Conservation (phyloP, 2,329 filamentous ascomycete genomes). For the Verticillium albo-atrum region DNA sequence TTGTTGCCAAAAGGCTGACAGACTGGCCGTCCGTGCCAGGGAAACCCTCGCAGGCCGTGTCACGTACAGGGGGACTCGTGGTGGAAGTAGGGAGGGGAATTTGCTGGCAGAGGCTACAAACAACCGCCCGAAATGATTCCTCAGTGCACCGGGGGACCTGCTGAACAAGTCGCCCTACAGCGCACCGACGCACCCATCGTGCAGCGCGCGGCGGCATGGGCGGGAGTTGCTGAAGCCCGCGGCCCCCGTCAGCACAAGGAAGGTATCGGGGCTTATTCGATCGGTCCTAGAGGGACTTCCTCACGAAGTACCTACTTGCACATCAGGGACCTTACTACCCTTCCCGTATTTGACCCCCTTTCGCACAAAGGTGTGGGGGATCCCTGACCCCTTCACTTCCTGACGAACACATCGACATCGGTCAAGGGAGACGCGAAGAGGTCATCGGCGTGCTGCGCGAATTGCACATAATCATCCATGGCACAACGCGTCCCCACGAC, state of each 20-base stretch:
- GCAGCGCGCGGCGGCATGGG: neutral
- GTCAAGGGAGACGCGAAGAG: neutral
- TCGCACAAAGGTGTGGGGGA: neutral
- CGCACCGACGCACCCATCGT: neutral
- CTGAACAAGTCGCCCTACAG: neutral
- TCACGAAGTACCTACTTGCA: neutral
- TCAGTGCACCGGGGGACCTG: neutral
- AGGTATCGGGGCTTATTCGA: neutral
- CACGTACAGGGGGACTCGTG: neutral
- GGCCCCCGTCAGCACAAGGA: neutral
- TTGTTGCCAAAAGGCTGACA: neutral
- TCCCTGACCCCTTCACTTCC: neutral
- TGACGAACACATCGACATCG: neutral
- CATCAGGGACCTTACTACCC: neutral
- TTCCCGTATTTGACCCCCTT: slow-evolving; percentile 2
- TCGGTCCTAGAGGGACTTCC: neutral
- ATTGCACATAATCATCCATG: neutral
- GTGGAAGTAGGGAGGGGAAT: neutral
- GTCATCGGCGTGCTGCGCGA: neutral
- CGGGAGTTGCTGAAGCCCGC: neutral
- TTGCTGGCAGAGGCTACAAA: neutral
- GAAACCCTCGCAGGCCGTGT: neutral
- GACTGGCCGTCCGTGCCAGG: neutral
- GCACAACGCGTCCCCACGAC: neutral
- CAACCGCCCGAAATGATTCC: neutral